phyloP scores from a whole-genome alignment of 2,329 filamentous ascomycete genomes.

The Sclerotinia spermophila region DNA sequence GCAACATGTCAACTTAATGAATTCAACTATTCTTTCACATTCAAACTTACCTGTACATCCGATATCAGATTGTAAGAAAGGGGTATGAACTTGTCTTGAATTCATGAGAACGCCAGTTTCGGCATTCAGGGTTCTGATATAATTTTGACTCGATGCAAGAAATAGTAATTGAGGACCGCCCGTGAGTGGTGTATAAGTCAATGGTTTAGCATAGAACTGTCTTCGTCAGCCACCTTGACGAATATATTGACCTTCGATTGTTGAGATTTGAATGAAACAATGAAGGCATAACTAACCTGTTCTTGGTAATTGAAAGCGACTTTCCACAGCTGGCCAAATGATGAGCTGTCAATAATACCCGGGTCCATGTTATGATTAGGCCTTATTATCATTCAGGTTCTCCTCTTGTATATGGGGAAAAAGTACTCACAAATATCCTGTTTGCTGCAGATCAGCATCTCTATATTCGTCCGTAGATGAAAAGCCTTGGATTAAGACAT shows the following conservation, averaged over 20 bases:
- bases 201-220: slow-evolving; percentile 50
- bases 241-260: neutral
- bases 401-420: neutral
- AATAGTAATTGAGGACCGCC: slow-evolving; percentile 51
- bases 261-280: neutral
- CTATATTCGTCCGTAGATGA: slow-evolving; percentile 14
- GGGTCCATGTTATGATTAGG: slow-evolving; percentile 61
- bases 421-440: slow-evolving; percentile 4
- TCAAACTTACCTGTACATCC: slow-evolving; percentile 37
- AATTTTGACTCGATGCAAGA: slow-evolving; percentile 55
- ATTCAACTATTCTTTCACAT: neutral
- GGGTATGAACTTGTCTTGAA: slow-evolving; percentile 47
- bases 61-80: slow-evolving; percentile 46
- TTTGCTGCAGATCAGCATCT: slow-evolving; percentile 14
- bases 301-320: slow-evolving; percentile 32
- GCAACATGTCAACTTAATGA: neutral
- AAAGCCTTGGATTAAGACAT: neutral
- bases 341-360: slow-evolving; percentile 50
- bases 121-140: slow-evolving; percentile 53
- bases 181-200: slow-evolving; percentile 49
- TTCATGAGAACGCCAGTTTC: slow-evolving; percentile 51
- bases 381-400: neutral
- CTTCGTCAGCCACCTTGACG: slow-evolving; percentile 40
- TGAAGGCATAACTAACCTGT: neutral
- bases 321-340: slow-evolving; percentile 55